Evolutionary conservation across 129 eudicot genomes (phyloP), one percentile per base, ranked within the genome.

Genomic region (Scalesia atractyloides): DNA sequence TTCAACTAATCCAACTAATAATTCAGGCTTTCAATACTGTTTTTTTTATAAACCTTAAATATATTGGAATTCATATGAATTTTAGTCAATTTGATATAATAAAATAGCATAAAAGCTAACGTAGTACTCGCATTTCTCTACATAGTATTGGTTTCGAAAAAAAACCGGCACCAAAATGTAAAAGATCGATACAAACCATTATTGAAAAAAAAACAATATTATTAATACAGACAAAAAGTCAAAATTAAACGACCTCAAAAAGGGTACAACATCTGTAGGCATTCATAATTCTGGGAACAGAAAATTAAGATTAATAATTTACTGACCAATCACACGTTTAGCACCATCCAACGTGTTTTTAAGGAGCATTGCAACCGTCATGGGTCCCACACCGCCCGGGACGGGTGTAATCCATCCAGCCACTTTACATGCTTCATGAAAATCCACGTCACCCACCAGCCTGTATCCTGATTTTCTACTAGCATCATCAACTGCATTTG

Each of bases 321-420:
- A 89, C 53, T 77, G 73, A 62, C 57, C 83, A 4, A 95, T 84
- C 52, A 88, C 96, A 36, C 96, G 96, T 80, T 91, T 90, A 59
- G 97, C 97, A 48, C 96, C 99, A 37, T 90, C 97, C 82, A 90
- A 77, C 18, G 97, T 94, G 79, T 94, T 94, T 84, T 85, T 91
- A 53, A 94, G 92, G 20, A 94, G 76, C 99, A 94, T 94, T 9
- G 97, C 97, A 44, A 90, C 97, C 20, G 97, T 94, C 96, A 94
- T 85, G 14, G 96, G 99, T 26, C 99, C 99, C 33, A 95, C 99
- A 9, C 99, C 99, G 1, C 99, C 99, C 10, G 99, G 99, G 76
- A 95, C 99, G 1, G 99, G 99, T 30, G 99, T 95, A 34, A 95
- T 75, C 68, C 84, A 95, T 73, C 97, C 99, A 9, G 99, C 99